Base-by-base conservation (phyloP, 2,329 filamentous ascomycete species). In the Calonectria pseudoreteaudii region DNA sequence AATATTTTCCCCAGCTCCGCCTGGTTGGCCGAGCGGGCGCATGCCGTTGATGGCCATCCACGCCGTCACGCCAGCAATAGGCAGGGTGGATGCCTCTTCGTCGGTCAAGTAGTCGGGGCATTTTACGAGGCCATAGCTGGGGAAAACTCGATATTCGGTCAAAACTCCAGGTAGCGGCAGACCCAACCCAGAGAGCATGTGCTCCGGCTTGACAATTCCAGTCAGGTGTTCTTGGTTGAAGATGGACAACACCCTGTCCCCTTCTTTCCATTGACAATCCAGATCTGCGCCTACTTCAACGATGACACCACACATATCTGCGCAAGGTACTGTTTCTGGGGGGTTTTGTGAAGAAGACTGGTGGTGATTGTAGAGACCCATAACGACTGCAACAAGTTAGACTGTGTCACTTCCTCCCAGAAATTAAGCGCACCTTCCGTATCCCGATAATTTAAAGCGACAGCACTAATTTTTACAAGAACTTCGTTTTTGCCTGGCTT, bases 291-390 rank as follows among this genome's bases (percentile, higher is more conserved):
- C 44, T 18, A 86, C 84, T 20, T 84, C 85, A 3, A 90, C 84
- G 60, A 94, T 86, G 11, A 87, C 87, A 60, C 93, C 93, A 83
- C 92, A 93, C 87, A 93, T 93, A 83, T 95, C 93, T 30, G 92
- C 93, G 83, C 91, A 93, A 1, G 92, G 92, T 1, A 94, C 90
- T 13, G 94, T 47, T 78, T 70, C 86, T 73, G 69, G 83, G 66
- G 68, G 82, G 74, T 49, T 82, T 75, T n/a, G 82, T 74, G 62
- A 91, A 23, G 44, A 84, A 3, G 88, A 87, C 76, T 89, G 88
- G 85, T 94, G 91, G 83, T 94, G 92, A 80, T 87, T 91, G 85
- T 94, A 94, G 16, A 90, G 85, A 31, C 93, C 93, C 85, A 89
- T 92, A 79, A 87, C 87, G 28, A 94, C 93, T 93, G 4, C 1